phyloP scores from a whole-genome alignment of 768 basidiomycete species.

The Podaxis carcinomalis region DNA sequence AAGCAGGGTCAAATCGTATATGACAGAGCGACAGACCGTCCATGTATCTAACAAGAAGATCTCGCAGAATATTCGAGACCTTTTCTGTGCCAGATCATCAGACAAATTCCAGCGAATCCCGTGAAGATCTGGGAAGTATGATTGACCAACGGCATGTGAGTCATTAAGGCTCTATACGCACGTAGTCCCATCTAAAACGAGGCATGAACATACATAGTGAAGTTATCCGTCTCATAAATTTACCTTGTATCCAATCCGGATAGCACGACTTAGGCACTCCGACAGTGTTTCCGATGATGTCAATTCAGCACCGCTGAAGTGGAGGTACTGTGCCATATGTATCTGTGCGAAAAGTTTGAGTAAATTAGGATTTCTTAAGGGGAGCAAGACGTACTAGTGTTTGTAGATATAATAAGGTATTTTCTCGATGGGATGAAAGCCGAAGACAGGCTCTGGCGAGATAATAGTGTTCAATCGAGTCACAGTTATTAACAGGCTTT shows the following conservation, averaged over 20 bases:
- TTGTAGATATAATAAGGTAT: slow-evolving; percentile 54
- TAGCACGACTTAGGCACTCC: slow-evolving; percentile 54
- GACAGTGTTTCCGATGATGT: slow-evolving; percentile 46
- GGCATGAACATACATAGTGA: not conserved
- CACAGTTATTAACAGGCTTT: slow-evolving; percentile 41
- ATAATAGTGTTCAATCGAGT: slow-evolving; percentile 60
- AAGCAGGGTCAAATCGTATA: not conserved
- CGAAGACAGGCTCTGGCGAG: slow-evolving; percentile 50
- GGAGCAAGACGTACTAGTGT: slow-evolving; percentile 40
- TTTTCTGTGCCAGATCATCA: slow-evolving; percentile 36
- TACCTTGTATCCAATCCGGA: slow-evolving; percentile 58
- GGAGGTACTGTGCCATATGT: slow-evolving; percentile 47
- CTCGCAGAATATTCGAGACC: slow-evolving; percentile 64
- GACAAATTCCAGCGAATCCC: slow-evolving; percentile 57
- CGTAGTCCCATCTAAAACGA: slow-evolving; percentile 44
- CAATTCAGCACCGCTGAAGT: slow-evolving; percentile 49
- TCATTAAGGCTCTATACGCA: slow-evolving; percentile 23
- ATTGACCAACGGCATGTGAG: not conserved
- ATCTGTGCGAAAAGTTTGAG: slow-evolving; percentile 20
- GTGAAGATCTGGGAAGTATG: slow-evolving; percentile 44
- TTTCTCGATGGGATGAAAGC: slow-evolving; percentile 39
- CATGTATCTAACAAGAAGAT: slow-evolving; percentile 61
- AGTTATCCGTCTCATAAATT: slow-evolving; percentile 19
- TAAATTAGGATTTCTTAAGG: not conserved
- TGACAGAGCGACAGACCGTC: slow-evolving; percentile 34